phyloP scores from a whole-genome alignment of 2,329 filamentous ascomycete species.

The Colletotrichum abscissum region DNA sequence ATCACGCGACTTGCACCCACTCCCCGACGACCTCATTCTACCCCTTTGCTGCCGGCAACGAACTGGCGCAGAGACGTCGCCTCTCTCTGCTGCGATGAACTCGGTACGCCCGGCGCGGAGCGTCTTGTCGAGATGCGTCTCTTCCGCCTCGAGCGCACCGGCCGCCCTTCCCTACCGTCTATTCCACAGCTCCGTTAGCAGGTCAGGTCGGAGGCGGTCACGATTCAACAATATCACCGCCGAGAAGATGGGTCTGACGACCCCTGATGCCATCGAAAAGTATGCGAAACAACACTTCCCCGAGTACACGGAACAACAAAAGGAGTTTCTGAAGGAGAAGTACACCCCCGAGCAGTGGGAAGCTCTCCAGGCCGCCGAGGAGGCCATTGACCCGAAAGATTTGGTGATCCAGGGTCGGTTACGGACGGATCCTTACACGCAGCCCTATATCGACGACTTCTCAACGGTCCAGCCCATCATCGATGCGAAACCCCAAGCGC shows the following conservation, averaged over 20 bases:
- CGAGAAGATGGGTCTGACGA: slow-evolving; percentile 61
- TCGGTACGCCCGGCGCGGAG: slow-evolving; percentile 65
- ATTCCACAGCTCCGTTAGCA: slow-evolving; percentile 64
- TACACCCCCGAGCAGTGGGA: slow-evolving; percentile 87
- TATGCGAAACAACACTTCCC: slow-evolving; percentile 64
- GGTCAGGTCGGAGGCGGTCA: slow-evolving; percentile 54
- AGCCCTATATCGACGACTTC: slow-evolving; percentile 87
- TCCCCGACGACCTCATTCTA: slow-evolving; percentile 11
- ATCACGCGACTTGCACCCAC: slow-evolving; percentile 22
- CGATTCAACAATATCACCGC: slow-evolving; percentile 66
- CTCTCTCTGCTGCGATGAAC: slow-evolving; percentile 58
- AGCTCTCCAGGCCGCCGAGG: slow-evolving; percentile 84
- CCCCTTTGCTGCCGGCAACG: slow-evolving; percentile 28
- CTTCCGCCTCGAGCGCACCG: slow-evolving; percentile 44
- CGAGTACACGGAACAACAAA: slow-evolving; percentile 75
- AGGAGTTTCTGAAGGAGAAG: slow-evolving; percentile 68
- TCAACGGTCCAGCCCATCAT: slow-evolving; percentile 80
- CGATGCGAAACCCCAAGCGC: slow-evolving; percentile 71
- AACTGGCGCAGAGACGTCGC: slow-evolving; percentile 32
- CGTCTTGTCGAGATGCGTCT: slow-evolving; percentile 63
- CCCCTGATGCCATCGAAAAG: slow-evolving; percentile 55
- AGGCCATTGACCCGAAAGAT: slow-evolving; percentile 79
- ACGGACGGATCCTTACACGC: slow-evolving; percentile 77
- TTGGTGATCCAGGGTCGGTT: slow-evolving; percentile 78
- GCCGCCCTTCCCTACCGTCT: slow-evolving; percentile 48